Base-by-base conservation (phyloP, 306 rosid species). In the Benincasa hispida region DNA sequence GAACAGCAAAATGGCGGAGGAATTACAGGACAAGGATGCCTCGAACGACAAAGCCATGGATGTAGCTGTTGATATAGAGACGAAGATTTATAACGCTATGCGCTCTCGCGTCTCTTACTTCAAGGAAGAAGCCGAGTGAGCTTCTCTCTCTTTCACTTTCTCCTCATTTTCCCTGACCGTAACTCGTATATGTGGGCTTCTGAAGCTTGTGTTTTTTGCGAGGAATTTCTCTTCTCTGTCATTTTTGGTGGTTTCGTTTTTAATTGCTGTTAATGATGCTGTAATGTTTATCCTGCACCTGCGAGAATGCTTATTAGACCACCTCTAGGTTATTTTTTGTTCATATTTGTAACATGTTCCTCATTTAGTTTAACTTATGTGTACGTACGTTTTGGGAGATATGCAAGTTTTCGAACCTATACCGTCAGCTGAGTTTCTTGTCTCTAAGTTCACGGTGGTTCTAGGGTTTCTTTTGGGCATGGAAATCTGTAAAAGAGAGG, bases 41-140 rank as follows among this genome's bases (percentile, higher is more conserved):
- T 58, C 59, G 0, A 54, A 41, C 30, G 75, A 65, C 5, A 79
- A 56, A 4, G 78, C 54, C 56, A 75, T 66, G 77, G 83, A 58
- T 28, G 74, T 79, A 56, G 55, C 60, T 12, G 80, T 24, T 9
- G 88, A 76, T 41, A 60, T 90, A 8, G 89, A 90, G 85, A 84
- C 90, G 4, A 86, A 84, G 81, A 86, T 92, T 83, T 62, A 84
- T 37, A 73, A 37, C 19, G 91, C 93, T 35, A 88, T 92, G 90
- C 83, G 54, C 67, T 81, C 87, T 19, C 93, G 92, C 80, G 77
- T 89, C 81, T n/a, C 87, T 61, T 82, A 90, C 87, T 90, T 90
- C 88, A 92, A 90, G 75, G 86, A 90, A 59, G 96, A 87, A 82
- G 81, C 98, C 54, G 90, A 90, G 97, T 92, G 58, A 34, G 75